Conservation (phyloP, 192 early-diverging fungal genomes). For the Phycomyces blakesleeanus region DNA sequence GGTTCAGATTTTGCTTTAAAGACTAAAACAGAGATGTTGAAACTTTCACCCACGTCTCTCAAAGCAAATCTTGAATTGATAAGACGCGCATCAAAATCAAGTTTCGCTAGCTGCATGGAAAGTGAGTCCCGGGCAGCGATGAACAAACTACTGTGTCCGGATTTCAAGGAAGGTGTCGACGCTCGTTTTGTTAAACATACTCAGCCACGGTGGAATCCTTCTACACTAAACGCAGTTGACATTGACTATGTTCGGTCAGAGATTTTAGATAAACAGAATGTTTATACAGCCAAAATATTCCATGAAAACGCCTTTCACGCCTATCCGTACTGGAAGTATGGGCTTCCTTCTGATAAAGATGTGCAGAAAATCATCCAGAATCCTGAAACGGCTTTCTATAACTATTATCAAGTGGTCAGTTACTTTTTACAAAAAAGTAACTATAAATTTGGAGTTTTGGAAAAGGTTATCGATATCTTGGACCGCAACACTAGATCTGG, state of each 20-base stretch:
- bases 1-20: conserved; percentile 60
- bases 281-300: conserved; percentile 32
- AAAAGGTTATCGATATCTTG: too few relatives aligned
- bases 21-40: conserved; percentile 58
- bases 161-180: conserved; percentile 88
- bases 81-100: conserved; percentile 56
- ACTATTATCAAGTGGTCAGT: too few relatives aligned
- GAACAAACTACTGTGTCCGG: conserved; percentile 50
- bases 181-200: conserved; percentile 70
- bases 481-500: too few relatives aligned
- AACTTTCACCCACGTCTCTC: conserved; percentile 81
- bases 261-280: conserved; percentile 44
- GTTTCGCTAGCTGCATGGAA: conserved; percentile 83
- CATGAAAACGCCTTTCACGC: conserved; percentile 34
- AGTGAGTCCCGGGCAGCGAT: conserved; percentile 71
- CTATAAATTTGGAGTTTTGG: too few relatives aligned
- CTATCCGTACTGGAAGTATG: conserved; percentile 55
- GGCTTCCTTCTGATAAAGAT: conserved; percentile 61
- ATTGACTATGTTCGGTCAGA: conserved; percentile 28
- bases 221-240: conserved; percentile 47
- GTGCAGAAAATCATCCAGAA: conserved; percentile 18
- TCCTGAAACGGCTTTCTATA: too few relatives aligned
- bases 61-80: conserved; percentile 84
- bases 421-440: too few relatives aligned
- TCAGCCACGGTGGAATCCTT: conserved; percentile 71